Evolutionary conservation across 805 yeast species (phyloP), one percentile per base, ranked within the genome.

Genomic region (Sungouiozyma intestinalis): DNA sequence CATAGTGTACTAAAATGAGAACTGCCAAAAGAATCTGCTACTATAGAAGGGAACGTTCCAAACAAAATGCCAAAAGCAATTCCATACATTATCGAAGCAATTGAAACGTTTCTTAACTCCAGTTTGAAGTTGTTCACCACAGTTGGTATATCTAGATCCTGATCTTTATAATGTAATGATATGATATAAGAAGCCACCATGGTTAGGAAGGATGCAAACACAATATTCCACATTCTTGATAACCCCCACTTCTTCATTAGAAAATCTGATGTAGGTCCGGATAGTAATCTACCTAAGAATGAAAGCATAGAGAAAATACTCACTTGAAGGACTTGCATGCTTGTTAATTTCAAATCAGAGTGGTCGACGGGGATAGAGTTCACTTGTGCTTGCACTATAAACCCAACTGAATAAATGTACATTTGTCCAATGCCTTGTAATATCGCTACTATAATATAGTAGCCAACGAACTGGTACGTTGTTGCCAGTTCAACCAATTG

Each of bases 1-100:
- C 92, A 83, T 1, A 80, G 69, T 0, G 88, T 80, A 17, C 86
- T 77, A 56, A 81, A 83, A 0, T 77, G 72, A 5, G 63, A 67
- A 0, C 84, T 72, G 2, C 88, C 88, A 62, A 81, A 81, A 13
- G 68, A 64, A 48, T 83, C 94, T 0, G 87, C 87, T 21, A 81
- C 69, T 2, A 81, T 69, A 1, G 88, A 81, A 3, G 94, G 94
- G n/a, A 78, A 79, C 0, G 81, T 74, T 0, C 90, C 90, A 62
- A 79, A 81, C 3, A 76, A 60, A 20, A 81, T 66, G 0, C 94
- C 94, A 61, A 80, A 83, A 16, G 84, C 72, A 27, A 69, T 64
- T 0, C 92, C 92, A 41, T 76, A 68, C 3, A 78, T 53, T 3
- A 70, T 62, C 0, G 87, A 79, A 2, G 80, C 62, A 2, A 72